Conservation (phyloP, 306 rosid species). For the barrel medic (Medicago truncatula) region DNA sequence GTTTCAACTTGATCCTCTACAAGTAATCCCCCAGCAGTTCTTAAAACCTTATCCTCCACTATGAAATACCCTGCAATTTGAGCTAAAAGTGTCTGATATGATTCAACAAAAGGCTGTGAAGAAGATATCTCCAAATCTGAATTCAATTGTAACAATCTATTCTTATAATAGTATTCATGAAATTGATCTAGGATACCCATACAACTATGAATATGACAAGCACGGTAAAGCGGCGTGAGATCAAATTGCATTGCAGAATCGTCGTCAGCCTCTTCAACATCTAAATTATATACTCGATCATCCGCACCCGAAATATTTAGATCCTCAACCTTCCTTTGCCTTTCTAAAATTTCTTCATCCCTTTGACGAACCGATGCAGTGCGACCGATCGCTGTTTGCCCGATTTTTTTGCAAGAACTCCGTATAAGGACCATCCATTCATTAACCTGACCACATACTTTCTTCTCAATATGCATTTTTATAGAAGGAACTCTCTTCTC, state of each 20-base stretch:
- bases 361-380: conserved; percentile 74
- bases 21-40: conserved; percentile 76
- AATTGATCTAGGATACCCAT: conserved; percentile 82
- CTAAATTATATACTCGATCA: conserved; percentile 63
- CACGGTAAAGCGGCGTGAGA: conserved; percentile 89
- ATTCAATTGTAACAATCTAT: conserved; percentile 84
- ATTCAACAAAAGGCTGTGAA: conserved; percentile 76
- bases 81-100: conserved; percentile 80
- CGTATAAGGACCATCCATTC: conserved; percentile 92
- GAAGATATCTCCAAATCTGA: conserved; percentile 87
- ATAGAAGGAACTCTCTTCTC: conserved; percentile 78
- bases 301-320: conserved; percentile 53
- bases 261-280: conserved; percentile 71
- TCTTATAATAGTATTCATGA: conserved; percentile 80
- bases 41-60: conserved; percentile 85
- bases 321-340: conserved; percentile 73
- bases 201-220: conserved; percentile 86
- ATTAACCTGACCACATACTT: conserved; percentile 75
- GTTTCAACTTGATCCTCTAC: conserved; percentile 74
- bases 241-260: conserved; percentile 77
- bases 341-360: conserved; percentile 79
- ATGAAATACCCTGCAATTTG: conserved; percentile 93
- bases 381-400: conserved; percentile 79
- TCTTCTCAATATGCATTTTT: conserved; percentile 80
- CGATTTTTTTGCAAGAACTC: conserved; percentile 80